phyloP scores from a whole-genome alignment of 441 rosid genomes.

The Populus hybrid region DNA sequence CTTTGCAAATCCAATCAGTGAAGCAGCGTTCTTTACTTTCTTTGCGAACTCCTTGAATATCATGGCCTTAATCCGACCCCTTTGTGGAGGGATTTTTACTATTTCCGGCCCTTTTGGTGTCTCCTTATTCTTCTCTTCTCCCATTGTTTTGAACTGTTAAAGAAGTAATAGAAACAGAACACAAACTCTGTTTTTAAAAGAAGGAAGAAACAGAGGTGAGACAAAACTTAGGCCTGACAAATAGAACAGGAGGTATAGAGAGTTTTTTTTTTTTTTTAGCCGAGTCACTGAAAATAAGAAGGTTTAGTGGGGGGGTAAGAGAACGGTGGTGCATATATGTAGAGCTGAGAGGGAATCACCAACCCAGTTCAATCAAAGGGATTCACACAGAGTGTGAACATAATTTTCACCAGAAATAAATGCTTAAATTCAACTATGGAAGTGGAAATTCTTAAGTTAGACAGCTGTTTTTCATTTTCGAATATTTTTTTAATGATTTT shows the following conservation, averaged over 20 bases:
- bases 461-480: conserved; percentile 12
- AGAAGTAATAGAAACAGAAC: not conserved
- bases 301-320: not conserved
- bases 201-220: conserved; percentile 1
- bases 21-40: conserved; percentile 1
- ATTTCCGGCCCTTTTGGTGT: not conserved
- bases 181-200: conserved; percentile 5
- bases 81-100: conserved; percentile 32
- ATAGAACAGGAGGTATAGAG: not conserved
- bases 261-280: not conserved
- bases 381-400: conserved; percentile 20
- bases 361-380: conserved; percentile 5
- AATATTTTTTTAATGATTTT: not conserved
- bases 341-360: not conserved
- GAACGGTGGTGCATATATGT: not conserved
- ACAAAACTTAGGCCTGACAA: not conserved
- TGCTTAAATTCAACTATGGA: not conserved
- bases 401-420: not conserved
- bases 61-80: conserved; percentile 26
- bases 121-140: conserved; percentile 14
- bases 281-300: not conserved
- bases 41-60: conserved; percentile 17
- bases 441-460: not conserved
- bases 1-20: not conserved
- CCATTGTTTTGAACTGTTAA: conserved; percentile 16